phyloP scores from a whole-genome alignment of 2,329 filamentous ascomycete species.

The Botryosphaeria dothidea region DNA sequence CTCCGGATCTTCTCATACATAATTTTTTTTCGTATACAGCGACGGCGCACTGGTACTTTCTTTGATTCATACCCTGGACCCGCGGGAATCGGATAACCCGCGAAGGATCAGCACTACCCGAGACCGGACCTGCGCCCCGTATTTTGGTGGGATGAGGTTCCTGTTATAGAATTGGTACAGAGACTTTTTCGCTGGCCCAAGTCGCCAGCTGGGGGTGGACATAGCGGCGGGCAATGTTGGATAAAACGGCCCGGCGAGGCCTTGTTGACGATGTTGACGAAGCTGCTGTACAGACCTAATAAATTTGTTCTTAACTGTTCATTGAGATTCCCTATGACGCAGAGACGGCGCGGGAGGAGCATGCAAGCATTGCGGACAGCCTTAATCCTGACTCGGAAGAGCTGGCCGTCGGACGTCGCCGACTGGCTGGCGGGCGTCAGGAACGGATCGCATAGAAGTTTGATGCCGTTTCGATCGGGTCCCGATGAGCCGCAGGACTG shows the following conservation, averaged over 20 bases:
- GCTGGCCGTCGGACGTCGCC: not conserved
- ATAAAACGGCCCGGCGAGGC: slow-evolving; percentile 8
- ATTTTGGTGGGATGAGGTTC: not conserved
- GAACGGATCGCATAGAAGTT: not conserved
- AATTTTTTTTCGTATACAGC: slow-evolving; percentile 6
- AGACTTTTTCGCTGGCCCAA: not conserved
- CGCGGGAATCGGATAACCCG: not conserved
- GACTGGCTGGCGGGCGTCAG: slow-evolving; percentile 1
- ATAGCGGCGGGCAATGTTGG: not conserved
- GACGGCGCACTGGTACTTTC: slow-evolving; percentile 4
- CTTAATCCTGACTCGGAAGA: not conserved
- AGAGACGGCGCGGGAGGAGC: not conserved
- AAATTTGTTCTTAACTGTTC: not conserved
- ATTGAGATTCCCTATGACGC: not conserved
- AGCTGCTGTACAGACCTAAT: slow-evolving; percentile 5
- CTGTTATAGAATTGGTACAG: not conserved
- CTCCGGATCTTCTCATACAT: not conserved
- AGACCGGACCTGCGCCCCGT: not conserved
- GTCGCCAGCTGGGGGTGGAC: not conserved
- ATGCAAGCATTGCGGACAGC: not conserved
- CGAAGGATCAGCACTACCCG: not conserved
- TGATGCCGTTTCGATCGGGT: not conserved
- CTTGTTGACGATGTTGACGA: slow-evolving; percentile 1
- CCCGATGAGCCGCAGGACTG: not conserved
- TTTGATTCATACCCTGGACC: slow-evolving; percentile 10